Evolutionary conservation across 2,329 filamentous ascomycete genomes (phyloP).

Genomic region (Arthrobotrys sphaeroides): DNA sequence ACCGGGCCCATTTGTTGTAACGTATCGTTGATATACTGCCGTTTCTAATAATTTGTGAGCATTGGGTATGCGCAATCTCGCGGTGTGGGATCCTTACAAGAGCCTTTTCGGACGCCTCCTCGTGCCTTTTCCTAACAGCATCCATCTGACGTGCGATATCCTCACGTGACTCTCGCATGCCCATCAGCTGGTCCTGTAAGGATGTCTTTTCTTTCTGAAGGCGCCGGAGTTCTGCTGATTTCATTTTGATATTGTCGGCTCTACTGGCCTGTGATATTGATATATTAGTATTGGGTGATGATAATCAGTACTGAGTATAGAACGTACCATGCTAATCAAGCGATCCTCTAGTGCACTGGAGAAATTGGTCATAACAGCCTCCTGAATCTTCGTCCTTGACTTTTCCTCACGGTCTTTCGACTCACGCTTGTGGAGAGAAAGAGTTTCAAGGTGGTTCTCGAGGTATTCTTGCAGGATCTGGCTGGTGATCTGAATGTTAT

Average conservation of each 20-base stretch:
- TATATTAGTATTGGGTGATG: not conserved
- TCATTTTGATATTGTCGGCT: conserved; percentile 52
- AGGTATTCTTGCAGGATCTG: conserved; percentile 34
- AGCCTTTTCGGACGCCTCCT: conserved; percentile 53
- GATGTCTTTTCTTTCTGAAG: conserved; percentile 54
- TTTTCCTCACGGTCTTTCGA: conserved; percentile 48
- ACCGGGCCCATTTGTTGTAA: conserved; percentile 27
- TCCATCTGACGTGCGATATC: conserved; percentile 56
- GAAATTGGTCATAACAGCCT: conserved; percentile 54
- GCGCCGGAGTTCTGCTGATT: conserved; percentile 27
- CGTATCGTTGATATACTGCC: conserved; percentile 50
- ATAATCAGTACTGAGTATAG: not conserved
- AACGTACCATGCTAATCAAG: conserved; percentile 55
- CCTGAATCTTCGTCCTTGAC: conserved; percentile 48
- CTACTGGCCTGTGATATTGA: conserved; percentile 26
- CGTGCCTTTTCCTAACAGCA: conserved; percentile 56
- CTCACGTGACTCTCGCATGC: conserved; percentile 54
- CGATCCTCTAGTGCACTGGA: conserved; percentile 56
- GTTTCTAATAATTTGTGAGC: conserved; percentile 32
- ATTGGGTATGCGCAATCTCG: not conserved
- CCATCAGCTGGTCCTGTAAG: conserved; percentile 55
- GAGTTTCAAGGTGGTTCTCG: conserved; percentile 37
- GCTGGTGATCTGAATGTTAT: conserved; percentile 43
- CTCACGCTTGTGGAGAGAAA: conserved; percentile 42
- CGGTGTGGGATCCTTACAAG: conserved; percentile 48